Evolutionary conservation across 1,284 basidiomycete species (phyloP), one percentile per base, ranked within the genome.

Genomic region (Fomitiporia mediterranea): DNA sequence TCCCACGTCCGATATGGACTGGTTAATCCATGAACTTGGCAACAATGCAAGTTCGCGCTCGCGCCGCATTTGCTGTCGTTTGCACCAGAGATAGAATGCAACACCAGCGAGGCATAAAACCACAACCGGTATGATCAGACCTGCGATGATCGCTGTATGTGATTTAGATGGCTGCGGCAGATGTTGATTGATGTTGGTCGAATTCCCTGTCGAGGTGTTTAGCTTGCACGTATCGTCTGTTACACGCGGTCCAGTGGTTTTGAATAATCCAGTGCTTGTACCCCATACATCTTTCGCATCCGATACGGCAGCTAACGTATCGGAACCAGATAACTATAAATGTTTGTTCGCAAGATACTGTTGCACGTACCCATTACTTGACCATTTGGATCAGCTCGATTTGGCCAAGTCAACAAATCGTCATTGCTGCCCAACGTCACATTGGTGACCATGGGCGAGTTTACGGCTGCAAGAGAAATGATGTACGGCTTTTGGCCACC

Each of bases 401-500:
- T 72, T 55, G 77, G 75, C 59, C 70, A 82, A 3, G 75, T 76
- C 58, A 74, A 75, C 0, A 66, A 65, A 60, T 80, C 71, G 54
- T 76, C 72, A 4, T 65, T 65, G 1, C 63, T 53, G 1, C 66
- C 68, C 61, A 78, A 62, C 0, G 76, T 75, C 23, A 74, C 69
- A 62, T 79, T 79, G 2, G 76, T 78, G 19, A 76, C 67, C 3
- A 68, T 62, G 2, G 72, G 67, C 0, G 76, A 73, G 46, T 68
- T 68, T 23, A 71, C 46, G 3, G 73, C 69, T 7, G 70, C 72
- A 17, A 81, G 63, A 2, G 74, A 72, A 4, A 81, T 60, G 25
- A 63, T 74, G 65, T 80, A 82, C 0, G 80, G 80, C 38, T 71
- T 72, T 3, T 65, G 65, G 2, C 79, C 79, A 6, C 77, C 78